Percentiles rank a stretch among this genome's conserved stretches.
phyloP scores from a whole-genome alignment of 129 eudicot genomes.

The Ambrosia trifida region DNA sequence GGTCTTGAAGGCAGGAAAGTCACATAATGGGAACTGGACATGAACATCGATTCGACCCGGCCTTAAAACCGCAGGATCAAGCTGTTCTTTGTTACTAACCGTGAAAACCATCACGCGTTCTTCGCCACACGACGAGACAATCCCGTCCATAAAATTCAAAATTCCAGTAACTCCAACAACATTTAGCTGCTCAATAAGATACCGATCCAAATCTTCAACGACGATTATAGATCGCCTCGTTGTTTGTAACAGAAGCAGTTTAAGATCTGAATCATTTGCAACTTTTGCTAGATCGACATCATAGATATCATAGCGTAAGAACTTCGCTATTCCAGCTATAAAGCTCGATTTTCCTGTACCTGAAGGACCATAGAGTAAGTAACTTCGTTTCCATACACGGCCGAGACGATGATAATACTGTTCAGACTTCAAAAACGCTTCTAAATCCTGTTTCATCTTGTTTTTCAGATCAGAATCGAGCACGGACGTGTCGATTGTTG shows the following conservation, averaged over 20 bases:
- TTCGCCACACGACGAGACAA: conserved; percentile 72
- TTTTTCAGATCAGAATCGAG: conserved; percentile 69
- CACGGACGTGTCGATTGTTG: conserved; percentile 76
- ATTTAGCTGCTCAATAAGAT: conserved; percentile 49
- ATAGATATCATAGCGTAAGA: conserved; percentile 71
- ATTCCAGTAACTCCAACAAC: conserved; percentile 53
- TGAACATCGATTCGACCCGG: conserved; percentile 91
- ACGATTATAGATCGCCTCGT: conserved; percentile 73
- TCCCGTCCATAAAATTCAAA: conserved; percentile 86
- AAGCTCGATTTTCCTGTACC: conserved; percentile 96
- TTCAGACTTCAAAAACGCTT: conserved; percentile 67
- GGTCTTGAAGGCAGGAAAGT: conserved; percentile 67
- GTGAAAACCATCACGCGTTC: conserved; percentile 93
- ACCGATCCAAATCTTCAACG: conserved; percentile 71
- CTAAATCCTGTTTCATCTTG: conserved; percentile 73
- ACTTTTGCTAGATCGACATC: conserved; percentile 61
- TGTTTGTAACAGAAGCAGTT: conserved; percentile 70
- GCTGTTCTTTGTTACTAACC: conserved; percentile 52
- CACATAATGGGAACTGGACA: conserved; percentile 74
- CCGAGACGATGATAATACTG: conserved; percentile 84
- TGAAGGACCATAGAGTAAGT: conserved; percentile 65
- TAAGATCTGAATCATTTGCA: conserved; percentile 64
- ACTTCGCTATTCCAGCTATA: conserved; percentile 80
- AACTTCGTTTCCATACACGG: conserved; percentile 85
- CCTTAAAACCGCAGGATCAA: conserved; percentile 68